Evolutionary conservation across 2,329 filamentous ascomycete genomes (phyloP).

Genomic region (Shiraia bambusicola): DNA sequence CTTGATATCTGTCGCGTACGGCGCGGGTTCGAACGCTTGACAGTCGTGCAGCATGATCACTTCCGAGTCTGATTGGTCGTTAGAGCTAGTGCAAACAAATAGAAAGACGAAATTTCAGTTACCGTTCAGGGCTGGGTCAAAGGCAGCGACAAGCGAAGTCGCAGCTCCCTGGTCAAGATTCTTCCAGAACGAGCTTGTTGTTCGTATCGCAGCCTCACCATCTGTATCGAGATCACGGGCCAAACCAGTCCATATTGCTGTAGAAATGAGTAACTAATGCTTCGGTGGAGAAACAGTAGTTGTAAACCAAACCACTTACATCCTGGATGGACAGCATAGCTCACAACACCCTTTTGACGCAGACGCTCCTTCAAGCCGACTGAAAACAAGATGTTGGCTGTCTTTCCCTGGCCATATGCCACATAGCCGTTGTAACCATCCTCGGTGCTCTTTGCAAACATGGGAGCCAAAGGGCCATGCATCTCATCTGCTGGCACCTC

Average conservation of each 20-base stretch:
- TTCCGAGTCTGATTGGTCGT: constrained; percentile 17
- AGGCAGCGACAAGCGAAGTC: constrained; percentile 33
- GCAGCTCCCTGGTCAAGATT: constrained; percentile 37
- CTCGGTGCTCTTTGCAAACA: constrained; percentile 15
- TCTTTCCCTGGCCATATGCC: constrained; percentile 37
- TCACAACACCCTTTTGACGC: constrained; percentile 23
- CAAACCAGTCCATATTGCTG: constrained; percentile 36
- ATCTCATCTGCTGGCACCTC: constrained; percentile 32
- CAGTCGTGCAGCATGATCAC: constrained; percentile 33
- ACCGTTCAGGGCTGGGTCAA: constrained; percentile 35
- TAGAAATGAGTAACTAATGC: constrained; percentile 1
- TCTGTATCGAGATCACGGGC: constrained; percentile 30
- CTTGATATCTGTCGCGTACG: constrained; percentile 27
- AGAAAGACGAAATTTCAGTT: not conserved
- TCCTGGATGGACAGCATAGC: constrained; percentile 38
- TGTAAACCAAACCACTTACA: constrained; percentile 20
- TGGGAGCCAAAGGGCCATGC: constrained; percentile 16
- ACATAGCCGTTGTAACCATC: constrained; percentile 31
- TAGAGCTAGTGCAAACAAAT: not conserved
- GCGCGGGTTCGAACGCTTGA: constrained; percentile 26
- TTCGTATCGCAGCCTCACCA: constrained; percentile 27
- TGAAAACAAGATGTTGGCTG: constrained; percentile 36
- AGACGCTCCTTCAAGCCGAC: constrained; percentile 24
- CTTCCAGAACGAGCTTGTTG: constrained; percentile 35
- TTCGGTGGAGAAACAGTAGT: not conserved